Evolutionary conservation across 2,329 filamentous ascomycete species (phyloP).

Genomic region (Colletotrichum falcatum): DNA sequence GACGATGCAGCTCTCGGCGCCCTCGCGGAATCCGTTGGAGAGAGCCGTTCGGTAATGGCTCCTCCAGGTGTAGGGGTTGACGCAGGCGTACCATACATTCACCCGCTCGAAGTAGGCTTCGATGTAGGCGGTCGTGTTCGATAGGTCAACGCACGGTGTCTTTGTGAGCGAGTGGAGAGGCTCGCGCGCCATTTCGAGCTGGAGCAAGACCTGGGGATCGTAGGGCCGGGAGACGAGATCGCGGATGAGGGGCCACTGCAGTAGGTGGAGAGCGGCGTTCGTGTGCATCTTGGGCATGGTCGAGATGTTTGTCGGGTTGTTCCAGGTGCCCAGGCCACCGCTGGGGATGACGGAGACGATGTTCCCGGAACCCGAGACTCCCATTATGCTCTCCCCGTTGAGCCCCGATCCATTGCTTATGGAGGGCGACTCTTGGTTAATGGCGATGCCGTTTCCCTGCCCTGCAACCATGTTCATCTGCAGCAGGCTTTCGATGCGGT

Average conservation of each 20-base stretch:
- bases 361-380: slow-evolving; percentile 56
- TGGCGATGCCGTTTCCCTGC: slow-evolving; percentile 62
- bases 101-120: slow-evolving; percentile 85
- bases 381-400: slow-evolving; percentile 68
- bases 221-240: slow-evolving; percentile 82
- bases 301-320: slow-evolving; percentile 76
- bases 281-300: slow-evolving; percentile 89
- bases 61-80: slow-evolving; percentile 85
- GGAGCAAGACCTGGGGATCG: slow-evolving; percentile 83
- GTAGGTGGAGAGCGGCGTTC: slow-evolving; percentile 80
- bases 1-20: slow-evolving; percentile 85
- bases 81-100: slow-evolving; percentile 87
- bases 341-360: slow-evolving; percentile 69
- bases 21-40: slow-evolving; percentile 80
- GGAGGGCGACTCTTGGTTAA: slow-evolving; percentile 73
- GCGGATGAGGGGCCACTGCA: slow-evolving; percentile 85
- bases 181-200: slow-evolving; percentile 83
- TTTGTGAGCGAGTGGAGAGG: slow-evolving; percentile 77
- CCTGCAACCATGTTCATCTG: slow-evolving; percentile 72
- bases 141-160: slow-evolving; percentile 75
- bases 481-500: slow-evolving; percentile 82
- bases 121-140: slow-evolving; percentile 80
- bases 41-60: slow-evolving; percentile 81
- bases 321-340: slow-evolving; percentile 80
- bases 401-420: slow-evolving; percentile 73